Evolutionary conservation across 1,139 yeast species (phyloP).

Genomic region (Pichia sp.): DNA sequence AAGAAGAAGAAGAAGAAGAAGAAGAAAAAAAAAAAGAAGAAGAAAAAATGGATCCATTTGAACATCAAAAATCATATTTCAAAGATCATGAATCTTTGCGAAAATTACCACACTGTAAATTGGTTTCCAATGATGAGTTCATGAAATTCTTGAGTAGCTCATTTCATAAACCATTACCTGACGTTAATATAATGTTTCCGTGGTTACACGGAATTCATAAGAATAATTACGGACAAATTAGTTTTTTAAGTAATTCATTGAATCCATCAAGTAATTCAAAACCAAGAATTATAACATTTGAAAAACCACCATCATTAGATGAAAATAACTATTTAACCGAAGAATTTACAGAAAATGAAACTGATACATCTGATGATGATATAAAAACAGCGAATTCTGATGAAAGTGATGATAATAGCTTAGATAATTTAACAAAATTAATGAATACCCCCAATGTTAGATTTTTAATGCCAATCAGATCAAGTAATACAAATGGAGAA

Average conservation of each 20-base stretch:
- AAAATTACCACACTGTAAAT: conserved; percentile 14
- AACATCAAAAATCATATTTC: conserved; percentile 14
- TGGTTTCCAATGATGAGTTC: conserved; percentile 23
- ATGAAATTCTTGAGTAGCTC: conserved; percentile 38
- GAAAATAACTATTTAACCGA: conserved; percentile 12
- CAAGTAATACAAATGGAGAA: conserved; percentile 30
- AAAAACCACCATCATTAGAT: conserved; percentile 11
- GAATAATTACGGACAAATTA: conserved; percentile 45
- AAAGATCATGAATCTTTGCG: conserved; percentile 13
- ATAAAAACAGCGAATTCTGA: background rate
- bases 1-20: background rate
- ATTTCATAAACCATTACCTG: conserved; percentile 53
- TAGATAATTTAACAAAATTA: conserved; percentile 3
- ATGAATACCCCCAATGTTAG: conserved; percentile 12
- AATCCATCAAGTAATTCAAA: conserved; percentile 7
- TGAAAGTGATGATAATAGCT: conserved; percentile 1
- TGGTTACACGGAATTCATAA: conserved; percentile 78
- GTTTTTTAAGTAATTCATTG: conserved; percentile 23
- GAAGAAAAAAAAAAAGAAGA: background rate
- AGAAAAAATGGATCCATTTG: conserved; percentile 2
- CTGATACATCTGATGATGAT: background rate
- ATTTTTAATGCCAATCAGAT: conserved; percentile 45
- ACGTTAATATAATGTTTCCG: conserved; percentile 68
- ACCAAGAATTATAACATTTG: conserved; percentile 12
- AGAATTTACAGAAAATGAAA: conserved; percentile 1